These are phyloP conservation scores for Microthyrium microscopicum DNA, from an alignment of 2,329 filamentous ascomycete genomes.

Conservation along the genomic window DNA sequence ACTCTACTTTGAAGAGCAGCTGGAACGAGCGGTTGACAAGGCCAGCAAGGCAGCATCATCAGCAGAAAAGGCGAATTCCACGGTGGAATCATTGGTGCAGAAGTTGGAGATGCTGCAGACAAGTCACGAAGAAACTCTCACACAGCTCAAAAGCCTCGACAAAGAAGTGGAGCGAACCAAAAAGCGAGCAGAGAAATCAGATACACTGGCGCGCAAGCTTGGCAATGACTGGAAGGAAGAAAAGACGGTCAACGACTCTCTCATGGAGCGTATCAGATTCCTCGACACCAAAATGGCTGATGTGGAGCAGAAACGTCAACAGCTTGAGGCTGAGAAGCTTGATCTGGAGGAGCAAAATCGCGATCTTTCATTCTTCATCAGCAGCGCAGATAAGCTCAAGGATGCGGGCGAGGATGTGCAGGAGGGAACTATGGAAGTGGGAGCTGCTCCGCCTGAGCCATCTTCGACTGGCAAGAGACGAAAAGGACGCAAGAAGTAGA, in stretches of 20 bases:
- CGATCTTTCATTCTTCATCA: constrained; percentile 77
- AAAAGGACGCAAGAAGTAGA: too few species aligned
- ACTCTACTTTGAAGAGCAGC: constrained; percentile 83
- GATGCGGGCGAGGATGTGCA: constrained; percentile 56
- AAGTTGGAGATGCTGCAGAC: constrained; percentile 37
- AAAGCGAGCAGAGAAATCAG: constrained; percentile 52
- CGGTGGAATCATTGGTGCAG: constrained; percentile 32
- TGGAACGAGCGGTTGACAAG: constrained; percentile 80
- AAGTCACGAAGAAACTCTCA: constrained; percentile 32
- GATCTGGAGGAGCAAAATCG: constrained; percentile 76
- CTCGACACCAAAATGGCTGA: constrained; percentile 41
- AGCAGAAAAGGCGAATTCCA: constrained; percentile 43
- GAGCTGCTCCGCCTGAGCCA: constrained; percentile 29
- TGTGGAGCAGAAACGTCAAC: constrained; percentile 31
- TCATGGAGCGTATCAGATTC: constrained; percentile 68
- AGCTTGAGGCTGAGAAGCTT: constrained; percentile 36
- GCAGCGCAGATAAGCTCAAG: constrained; percentile 59
- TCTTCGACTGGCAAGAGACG: constrained; percentile 32
- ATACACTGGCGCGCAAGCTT: constrained; percentile 58
- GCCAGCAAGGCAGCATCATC: constrained; percentile 54
- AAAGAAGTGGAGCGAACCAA: constrained; percentile 54
- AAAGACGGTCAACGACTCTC: constrained; percentile 62
- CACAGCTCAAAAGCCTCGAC: constrained; percentile 52
- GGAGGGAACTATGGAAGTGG: constrained; percentile 46
- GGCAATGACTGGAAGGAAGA: constrained; percentile 70